Percentiles rank a stretch among this genome's conserved stretches.
Evolutionary conservation across 1,139 yeast species (phyloP).

Genomic region (Lodderomyces pseudojiufengensis): DNA sequence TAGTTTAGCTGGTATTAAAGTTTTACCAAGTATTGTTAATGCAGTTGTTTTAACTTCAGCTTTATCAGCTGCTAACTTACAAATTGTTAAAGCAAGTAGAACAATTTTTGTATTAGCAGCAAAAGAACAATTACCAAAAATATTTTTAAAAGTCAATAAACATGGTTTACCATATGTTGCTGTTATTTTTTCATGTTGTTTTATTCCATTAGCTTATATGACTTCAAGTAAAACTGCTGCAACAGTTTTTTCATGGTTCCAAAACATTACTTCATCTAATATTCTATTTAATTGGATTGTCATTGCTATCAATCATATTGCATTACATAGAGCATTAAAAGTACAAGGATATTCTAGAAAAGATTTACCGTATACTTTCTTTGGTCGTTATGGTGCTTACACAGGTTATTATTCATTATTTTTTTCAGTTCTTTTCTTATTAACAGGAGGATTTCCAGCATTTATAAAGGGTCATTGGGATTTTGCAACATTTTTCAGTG

Average conservation of each 20-base stretch:
- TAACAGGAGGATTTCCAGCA: conserved; percentile 39
- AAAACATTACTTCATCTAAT: conserved; percentile 22
- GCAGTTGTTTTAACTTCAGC: conserved; percentile 51
- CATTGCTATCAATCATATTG: conserved; percentile 30
- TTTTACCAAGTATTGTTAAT: conserved; percentile 48
- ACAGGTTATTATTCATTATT: conserved; percentile 37
- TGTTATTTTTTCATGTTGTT: conserved; percentile 21
- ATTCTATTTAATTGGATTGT: conserved; percentile 25
- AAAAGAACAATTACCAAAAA: conserved; percentile 39
- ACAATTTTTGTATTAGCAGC: conserved; percentile 45
- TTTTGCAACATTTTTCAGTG: conserved; percentile 31
- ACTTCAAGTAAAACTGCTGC: conserved; percentile 18
- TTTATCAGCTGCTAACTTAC: conserved; percentile 49
- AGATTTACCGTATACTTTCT: conserved; percentile 30
- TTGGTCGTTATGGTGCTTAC: conserved; percentile 17
- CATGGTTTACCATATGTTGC: conserved; percentile 21
- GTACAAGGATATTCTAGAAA: conserved; percentile 36
- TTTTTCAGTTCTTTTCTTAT: conserved; percentile 27
- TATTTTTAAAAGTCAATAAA: conserved; percentile 39
- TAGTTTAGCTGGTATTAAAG: conserved; percentile 45
- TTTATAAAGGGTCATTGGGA: conserved; percentile 35
- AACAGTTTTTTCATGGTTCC: conserved; percentile 29
- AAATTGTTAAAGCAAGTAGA: conserved; percentile 41
- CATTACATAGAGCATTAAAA: conserved; percentile 30
- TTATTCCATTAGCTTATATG: conserved; percentile 30